Conservation (phyloP, 169 alveolate genomes). For the Plasmodium inui region DNA sequence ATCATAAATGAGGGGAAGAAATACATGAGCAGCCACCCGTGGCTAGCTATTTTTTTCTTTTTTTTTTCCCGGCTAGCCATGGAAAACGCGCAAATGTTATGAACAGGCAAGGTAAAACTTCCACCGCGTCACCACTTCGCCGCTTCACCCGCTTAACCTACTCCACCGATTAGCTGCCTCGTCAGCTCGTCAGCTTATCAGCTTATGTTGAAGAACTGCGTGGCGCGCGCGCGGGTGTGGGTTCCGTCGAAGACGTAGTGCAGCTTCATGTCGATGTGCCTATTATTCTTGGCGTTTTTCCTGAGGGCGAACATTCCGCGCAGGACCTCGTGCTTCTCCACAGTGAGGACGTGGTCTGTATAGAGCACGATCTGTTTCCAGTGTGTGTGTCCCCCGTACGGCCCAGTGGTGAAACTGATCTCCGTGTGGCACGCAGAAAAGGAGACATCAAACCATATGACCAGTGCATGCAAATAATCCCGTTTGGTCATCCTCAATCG, state of each 20-base stretch:
- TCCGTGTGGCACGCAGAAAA: constrained; percentile 92
- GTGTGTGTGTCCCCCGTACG: constrained; percentile 89
- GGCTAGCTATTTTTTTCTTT: constrained; percentile 5
- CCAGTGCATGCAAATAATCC: constrained; percentile 92
- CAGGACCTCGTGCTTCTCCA: constrained; percentile 59
- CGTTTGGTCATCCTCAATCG: constrained; percentile 82
- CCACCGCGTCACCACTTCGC: neutral
- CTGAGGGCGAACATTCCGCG: constrained; percentile 90
- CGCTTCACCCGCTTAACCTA: neutral
- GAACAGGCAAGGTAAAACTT: constrained; percentile 7
- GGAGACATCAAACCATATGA: constrained; percentile 94
- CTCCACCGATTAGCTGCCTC: neutral
- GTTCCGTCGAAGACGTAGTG: constrained; percentile 78
- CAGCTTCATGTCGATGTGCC: constrained; percentile 91
- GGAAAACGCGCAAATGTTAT: neutral
- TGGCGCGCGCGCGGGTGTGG: constrained; percentile 45
- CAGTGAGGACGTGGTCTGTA: constrained; percentile 85
- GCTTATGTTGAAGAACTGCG: constrained; percentile 67
- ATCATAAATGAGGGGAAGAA: neutral
- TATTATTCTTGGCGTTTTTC: constrained; percentile 86
- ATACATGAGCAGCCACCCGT: neutral
- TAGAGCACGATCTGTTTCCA: constrained; percentile 96
- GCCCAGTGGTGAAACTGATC: constrained; percentile 91
- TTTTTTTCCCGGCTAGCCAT: constrained; percentile 8
- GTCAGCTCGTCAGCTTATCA: neutral